Conservation (phyloP, 345 rosid species). For the Clarkia xantiana region DNA sequence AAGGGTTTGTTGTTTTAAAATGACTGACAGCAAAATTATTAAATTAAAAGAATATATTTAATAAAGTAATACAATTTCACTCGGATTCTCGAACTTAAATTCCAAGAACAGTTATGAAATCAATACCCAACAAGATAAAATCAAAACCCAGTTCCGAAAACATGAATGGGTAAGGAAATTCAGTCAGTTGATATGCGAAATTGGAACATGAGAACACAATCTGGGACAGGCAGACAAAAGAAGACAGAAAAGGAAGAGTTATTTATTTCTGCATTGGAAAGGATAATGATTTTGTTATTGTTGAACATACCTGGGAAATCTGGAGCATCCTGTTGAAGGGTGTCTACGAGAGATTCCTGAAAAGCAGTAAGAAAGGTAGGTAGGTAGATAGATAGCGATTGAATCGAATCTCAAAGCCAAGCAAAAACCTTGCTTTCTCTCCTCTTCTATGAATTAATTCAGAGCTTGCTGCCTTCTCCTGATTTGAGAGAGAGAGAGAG, state of each 20-base stretch:
- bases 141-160: too few relatives aligned
- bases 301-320: constrained; percentile 10
- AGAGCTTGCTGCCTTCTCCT: constrained; percentile 4
- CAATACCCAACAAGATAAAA: too few relatives aligned
- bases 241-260: not conserved
- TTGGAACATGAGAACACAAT: too few relatives aligned
- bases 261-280: not conserved
- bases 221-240: not conserved
- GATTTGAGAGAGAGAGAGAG: constrained; percentile 4
- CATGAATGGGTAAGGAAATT: too few relatives aligned
- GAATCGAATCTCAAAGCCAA: constrained; percentile 3
- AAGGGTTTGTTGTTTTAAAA: too few relatives aligned
- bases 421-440: not conserved
- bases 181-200: too few relatives aligned
- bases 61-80: not conserved
- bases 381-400: not conserved
- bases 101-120: too few relatives aligned
- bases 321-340: constrained; percentile 3
- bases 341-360: too few relatives aligned
- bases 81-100: too few relatives aligned
- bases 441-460: constrained; percentile 5
- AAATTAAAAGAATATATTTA: not conserved
- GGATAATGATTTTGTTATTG: not conserved
- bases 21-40: not conserved
- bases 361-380: not conserved